Conservation (phyloP, 2,329 filamentous ascomycete species). For the Fusarium nelsonii region DNA sequence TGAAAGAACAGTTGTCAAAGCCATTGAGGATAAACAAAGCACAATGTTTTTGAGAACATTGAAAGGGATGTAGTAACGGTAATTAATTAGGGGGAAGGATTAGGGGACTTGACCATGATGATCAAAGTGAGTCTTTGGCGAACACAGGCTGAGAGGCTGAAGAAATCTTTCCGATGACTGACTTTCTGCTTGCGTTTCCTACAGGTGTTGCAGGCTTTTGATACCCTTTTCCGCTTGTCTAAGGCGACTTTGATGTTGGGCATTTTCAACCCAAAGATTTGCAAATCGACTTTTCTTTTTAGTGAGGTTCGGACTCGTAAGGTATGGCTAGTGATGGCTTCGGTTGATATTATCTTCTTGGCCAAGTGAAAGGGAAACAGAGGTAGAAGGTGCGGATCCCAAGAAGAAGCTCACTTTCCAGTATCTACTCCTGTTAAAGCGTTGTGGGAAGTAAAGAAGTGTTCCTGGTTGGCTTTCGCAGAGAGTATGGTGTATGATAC, state of each 20-base stretch:
- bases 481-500: background rate
- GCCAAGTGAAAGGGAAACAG: background rate
- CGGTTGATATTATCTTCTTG: background rate
- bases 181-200: slow-evolving; percentile 77
- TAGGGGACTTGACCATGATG: background rate
- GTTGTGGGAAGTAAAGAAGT: background rate
- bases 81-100: background rate
- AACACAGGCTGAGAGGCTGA: background rate
- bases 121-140: background rate
- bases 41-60: background rate
- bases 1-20: background rate
- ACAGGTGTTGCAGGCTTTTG: slow-evolving; percentile 73
- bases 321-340: background rate
- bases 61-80: background rate
- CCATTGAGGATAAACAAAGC: background rate
- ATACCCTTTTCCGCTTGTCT: slow-evolving; percentile 72
- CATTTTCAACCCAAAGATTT: slow-evolving; percentile 52
- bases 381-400: background rate
- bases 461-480: background rate
- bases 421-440: background rate
- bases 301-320: background rate
- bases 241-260: slow-evolving; percentile 67
- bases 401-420: background rate
- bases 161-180: slow-evolving; percentile 44
- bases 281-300: background rate